A percentile compares a stretch with the other conserved stretches of the same genome.
Evolutionary conservation across 148 eudicot species (phyloP).

Genomic region (Vaccinium darrowii): DNA sequence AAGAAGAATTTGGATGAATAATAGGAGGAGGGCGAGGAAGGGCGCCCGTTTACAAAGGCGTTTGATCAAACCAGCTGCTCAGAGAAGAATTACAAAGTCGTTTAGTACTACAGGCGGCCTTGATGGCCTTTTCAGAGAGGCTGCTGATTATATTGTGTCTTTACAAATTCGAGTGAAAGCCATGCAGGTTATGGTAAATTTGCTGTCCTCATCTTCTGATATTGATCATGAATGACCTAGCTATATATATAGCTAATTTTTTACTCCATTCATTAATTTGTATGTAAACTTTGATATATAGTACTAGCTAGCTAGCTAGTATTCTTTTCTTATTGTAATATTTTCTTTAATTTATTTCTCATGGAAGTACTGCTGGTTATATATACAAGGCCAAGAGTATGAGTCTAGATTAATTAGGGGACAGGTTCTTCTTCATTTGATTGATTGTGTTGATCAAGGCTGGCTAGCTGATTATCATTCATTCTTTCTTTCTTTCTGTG

Average conservation of each 20-base stretch:
- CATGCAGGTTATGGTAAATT: constrained; percentile 69
- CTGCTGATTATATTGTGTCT: constrained; percentile 65
- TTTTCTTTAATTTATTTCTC: neutral
- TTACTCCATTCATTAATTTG: too few species aligned
- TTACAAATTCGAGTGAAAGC: constrained; percentile 64
- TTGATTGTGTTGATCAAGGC: too few species aligned
- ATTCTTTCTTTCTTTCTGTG: too few species aligned
- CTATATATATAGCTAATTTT: too few species aligned
- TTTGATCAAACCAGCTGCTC: constrained; percentile 19
- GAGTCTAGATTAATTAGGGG: neutral
- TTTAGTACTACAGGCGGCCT: constrained; percentile 33
- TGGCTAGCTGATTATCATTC: too few species aligned
- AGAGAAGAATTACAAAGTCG: constrained; percentile 47
- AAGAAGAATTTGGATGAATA: constrained; percentile 29
- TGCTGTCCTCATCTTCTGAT: constrained; percentile 26
- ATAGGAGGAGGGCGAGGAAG: constrained; percentile 20
- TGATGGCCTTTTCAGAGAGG: constrained; percentile 57
- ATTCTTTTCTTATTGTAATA: neutral
- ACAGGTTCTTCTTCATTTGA: too few species aligned
- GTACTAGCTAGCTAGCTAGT: too few species aligned
- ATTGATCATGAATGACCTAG: neutral
- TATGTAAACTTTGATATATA: neutral
- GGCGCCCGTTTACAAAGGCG: constrained; percentile 20
- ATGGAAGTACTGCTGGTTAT: neutral
- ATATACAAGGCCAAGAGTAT: neutral